These are phyloP conservation scores for Lentinula guzmanii DNA, from an alignment of 768 basidiomycete genomes.

Conservation along the genomic window DNA sequence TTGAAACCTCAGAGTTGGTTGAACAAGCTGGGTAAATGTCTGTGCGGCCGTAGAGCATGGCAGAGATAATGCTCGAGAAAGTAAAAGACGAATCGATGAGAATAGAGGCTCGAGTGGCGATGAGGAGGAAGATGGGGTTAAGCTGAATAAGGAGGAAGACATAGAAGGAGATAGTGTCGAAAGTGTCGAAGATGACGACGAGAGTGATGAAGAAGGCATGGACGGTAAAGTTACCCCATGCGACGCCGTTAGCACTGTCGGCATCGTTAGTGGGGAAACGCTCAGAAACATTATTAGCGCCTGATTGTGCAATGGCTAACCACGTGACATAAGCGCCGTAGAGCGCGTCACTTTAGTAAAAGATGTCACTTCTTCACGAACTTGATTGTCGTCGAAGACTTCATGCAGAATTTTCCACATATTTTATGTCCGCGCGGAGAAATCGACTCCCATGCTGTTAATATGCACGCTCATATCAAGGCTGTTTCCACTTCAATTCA, in stretches of 20 bases:
- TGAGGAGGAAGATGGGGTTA: background rate
- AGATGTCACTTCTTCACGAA: too few species aligned
- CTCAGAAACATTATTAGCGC: background rate
- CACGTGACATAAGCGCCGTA: background rate
- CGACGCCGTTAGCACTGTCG: conserved; percentile 3
- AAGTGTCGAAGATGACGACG: background rate
- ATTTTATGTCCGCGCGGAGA: too few species aligned
- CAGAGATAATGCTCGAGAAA: conserved; percentile 58
- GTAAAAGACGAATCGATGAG: conserved; percentile 62
- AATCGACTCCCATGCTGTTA: too few species aligned
- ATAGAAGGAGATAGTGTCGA: background rate
- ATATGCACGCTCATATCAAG: too few species aligned
- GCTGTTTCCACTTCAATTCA: too few species aligned
- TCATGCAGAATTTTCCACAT: too few species aligned
- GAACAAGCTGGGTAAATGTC: conserved; percentile 70
- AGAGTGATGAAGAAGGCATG: background rate
- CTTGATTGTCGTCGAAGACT: too few species aligned
- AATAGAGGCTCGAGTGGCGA: background rate
- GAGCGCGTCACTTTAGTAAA: background rate
- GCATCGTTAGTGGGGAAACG: background rate
- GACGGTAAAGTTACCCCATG: background rate
- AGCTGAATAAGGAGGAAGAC: background rate
- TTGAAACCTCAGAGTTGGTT: conserved; percentile 73
- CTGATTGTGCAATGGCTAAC: too few species aligned
- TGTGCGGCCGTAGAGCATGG: conserved; percentile 76